Conservation (phyloP, 1,284 basidiomycete genomes). For the Sphaerobolus stellatus region DNA sequence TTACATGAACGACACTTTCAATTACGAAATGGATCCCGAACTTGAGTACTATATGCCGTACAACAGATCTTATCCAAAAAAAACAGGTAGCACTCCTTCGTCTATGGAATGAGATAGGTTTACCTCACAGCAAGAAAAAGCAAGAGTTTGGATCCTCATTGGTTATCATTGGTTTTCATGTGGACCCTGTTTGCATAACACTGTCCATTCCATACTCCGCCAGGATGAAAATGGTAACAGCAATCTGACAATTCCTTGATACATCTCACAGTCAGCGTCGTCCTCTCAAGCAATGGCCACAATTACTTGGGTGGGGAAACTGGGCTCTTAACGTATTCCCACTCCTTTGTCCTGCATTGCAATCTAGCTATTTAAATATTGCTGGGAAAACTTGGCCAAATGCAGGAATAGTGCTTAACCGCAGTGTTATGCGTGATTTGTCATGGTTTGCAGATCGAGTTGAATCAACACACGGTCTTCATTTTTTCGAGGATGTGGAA, state of each 20-base stretch:
- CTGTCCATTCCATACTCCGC: background rate
- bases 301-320: constrained; percentile 33
- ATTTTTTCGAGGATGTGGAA: background rate
- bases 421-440: background rate
- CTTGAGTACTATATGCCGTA: constrained; percentile 4
- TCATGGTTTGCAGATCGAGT: background rate
- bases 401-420: background rate
- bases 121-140: constrained; percentile 6
- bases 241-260: constrained; percentile 7
- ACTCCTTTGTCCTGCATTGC: constrained; percentile 27
- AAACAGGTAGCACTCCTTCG: constrained; percentile 4
- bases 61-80: background rate
- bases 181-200: constrained; percentile 1
- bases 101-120: constrained; percentile 3
- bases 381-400: background rate
- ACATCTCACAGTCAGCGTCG: constrained; percentile 5
- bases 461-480: background rate
- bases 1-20: constrained; percentile 4
- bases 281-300: constrained; percentile 29
- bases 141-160: constrained; percentile 2
- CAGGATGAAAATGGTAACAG: background rate
- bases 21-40: background rate
- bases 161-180: constrained; percentile 6
- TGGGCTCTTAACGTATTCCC: constrained; percentile 35
- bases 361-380: constrained; percentile 15